phyloP scores from a whole-genome alignment of 1,284 basidiomycete genomes.

The Fomitiporia mediterranea region DNA sequence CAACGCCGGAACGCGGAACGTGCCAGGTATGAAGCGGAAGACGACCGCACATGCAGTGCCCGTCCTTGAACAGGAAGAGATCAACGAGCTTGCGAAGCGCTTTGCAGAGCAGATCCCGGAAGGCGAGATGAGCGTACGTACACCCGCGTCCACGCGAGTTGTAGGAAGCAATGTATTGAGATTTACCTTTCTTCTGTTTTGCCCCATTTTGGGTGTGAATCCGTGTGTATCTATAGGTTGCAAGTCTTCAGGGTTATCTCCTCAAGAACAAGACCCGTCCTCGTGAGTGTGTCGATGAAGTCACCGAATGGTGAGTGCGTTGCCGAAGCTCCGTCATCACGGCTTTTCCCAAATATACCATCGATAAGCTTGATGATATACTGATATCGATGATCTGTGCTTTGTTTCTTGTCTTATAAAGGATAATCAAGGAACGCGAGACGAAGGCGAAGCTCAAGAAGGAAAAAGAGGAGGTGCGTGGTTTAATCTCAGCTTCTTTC shows the following conservation, averaged over 20 bases:
- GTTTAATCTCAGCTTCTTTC: constrained; percentile 22
- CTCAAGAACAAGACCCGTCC: constrained; percentile 82
- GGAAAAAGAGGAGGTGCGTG: constrained; percentile 72
- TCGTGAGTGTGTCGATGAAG: constrained; percentile 74
- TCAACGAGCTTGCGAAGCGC: constrained; percentile 66
- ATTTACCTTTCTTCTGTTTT: constrained; percentile 3
- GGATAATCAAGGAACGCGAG: constrained; percentile 72
- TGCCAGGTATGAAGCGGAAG: constrained; percentile 66
- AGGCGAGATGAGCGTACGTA: constrained; percentile 72
- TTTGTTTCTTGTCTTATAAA: constrained; percentile 24
- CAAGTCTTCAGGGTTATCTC: constrained; percentile 78
- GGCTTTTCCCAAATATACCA: constrained; percentile 1
- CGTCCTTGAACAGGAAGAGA: constrained; percentile 65
- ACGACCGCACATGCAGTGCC: constrained; percentile 53
- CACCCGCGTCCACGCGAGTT: constrained; percentile 3
- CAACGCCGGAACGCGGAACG: constrained; percentile 44
- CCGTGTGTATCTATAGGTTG: constrained; percentile 51
- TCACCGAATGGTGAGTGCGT: constrained; percentile 51
- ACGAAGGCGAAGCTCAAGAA: constrained; percentile 76
- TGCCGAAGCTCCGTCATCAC: constrained; percentile 5
- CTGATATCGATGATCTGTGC: constrained; percentile 16
- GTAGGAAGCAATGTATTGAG: constrained; percentile 7
- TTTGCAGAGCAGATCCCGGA: constrained; percentile 77
- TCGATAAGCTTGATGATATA: constrained; percentile 4
- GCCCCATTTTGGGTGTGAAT: constrained; percentile 4